Base-by-base conservation (phyloP, 169 alveolate genomes). In the Perkinsus olseni region DNA sequence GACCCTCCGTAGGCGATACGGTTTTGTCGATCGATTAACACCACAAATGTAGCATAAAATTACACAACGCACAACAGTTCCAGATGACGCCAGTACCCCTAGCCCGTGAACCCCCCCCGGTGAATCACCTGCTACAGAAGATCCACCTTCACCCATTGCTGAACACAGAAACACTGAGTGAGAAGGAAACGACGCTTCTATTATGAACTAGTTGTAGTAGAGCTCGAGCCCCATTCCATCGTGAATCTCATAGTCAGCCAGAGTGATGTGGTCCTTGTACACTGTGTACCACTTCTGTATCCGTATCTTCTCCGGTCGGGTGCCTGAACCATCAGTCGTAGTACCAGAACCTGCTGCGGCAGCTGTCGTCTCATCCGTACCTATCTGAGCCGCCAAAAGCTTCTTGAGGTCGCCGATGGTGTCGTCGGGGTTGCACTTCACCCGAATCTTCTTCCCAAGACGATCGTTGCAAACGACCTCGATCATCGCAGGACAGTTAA, bases 181-280 rank as follows among this genome's bases (percentile, higher is more conserved):
- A n/a, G n/a, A n/a, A n/a, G n/a, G n/a, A n/a, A n/a, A n/a, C n/a
- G 91, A 74, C 31, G 48, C 13, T 90, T n/a, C 38, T 34, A 38
- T 34, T 90, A 39, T 92, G 36, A 91, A 11, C 96, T 97, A 99
- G 96, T 99, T 98, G 95, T 99, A 99, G 96, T 98, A 99, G 95
- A 99, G 97, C 95, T 99, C 99, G 39, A 99, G 93, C 38, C 99
- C 98, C 99, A 98, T 98, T 1, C 99, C 99, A 94, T 99, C 99
- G 93, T 98, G 98, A 82, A 99, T 98, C 96, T 99, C 99, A 94
- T 99, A 99, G 95, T 99, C 99, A 95, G 98, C 99, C 92, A 99
- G 94, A 34, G 99, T 99, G 92, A 99, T 99, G 95, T 99, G 99
- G 95, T 99, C 99, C 96, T 99, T 99, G 97, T 97, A 98, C 6